These are phyloP conservation scores for Apophysomyces elegans DNA, from an alignment of 371 early-diverging fungal genomes.

Conservation along the genomic window DNA sequence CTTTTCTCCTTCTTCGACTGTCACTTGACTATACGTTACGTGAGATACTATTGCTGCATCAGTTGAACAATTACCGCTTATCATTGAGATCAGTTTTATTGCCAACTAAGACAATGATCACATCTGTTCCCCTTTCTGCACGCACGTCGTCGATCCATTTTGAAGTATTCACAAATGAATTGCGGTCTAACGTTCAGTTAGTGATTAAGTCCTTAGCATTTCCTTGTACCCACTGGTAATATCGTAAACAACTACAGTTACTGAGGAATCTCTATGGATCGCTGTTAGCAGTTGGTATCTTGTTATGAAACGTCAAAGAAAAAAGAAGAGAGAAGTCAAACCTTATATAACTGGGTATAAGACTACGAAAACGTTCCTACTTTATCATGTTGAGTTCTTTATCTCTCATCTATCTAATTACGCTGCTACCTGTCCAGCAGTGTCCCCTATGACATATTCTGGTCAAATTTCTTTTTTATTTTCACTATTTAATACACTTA, in stretches of 20 bases:
- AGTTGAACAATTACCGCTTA: slow-evolving; percentile 60
- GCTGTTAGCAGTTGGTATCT: not conserved
- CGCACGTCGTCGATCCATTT: slow-evolving; percentile 99
- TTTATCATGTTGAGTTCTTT: slow-evolving; percentile 13
- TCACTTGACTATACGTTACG: slow-evolving; percentile 66
- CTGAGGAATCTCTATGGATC: slow-evolving; percentile 87
- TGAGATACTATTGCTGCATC: not conserved
- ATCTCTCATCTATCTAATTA: slow-evolving; percentile 1
- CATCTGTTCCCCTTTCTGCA: slow-evolving; percentile 92
- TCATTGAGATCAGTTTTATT: slow-evolving; percentile 97
- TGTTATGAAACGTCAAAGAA: not conserved
- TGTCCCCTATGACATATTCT: slow-evolving; percentile 78
- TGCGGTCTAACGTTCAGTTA: slow-evolving; percentile 58
- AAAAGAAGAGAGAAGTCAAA: not conserved
- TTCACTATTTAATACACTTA: slow-evolving; percentile 10
- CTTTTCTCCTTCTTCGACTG: slow-evolving; percentile 92
- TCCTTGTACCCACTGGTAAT: slow-evolving; percentile 75
- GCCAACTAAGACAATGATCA: slow-evolving; percentile 95
- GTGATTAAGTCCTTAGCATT: not conserved
- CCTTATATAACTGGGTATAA: slow-evolving; percentile 98
- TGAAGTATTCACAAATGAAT: slow-evolving; percentile 88
- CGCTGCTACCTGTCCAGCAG: slow-evolving; percentile 93
- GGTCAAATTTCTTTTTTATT: not conserved
- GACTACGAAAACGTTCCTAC: slow-evolving; percentile 93
- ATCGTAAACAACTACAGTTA: slow-evolving; percentile 98